Base-by-base conservation (phyloP, 2,329 filamentous ascomycete genomes). In the Anthostomella pinea region DNA sequence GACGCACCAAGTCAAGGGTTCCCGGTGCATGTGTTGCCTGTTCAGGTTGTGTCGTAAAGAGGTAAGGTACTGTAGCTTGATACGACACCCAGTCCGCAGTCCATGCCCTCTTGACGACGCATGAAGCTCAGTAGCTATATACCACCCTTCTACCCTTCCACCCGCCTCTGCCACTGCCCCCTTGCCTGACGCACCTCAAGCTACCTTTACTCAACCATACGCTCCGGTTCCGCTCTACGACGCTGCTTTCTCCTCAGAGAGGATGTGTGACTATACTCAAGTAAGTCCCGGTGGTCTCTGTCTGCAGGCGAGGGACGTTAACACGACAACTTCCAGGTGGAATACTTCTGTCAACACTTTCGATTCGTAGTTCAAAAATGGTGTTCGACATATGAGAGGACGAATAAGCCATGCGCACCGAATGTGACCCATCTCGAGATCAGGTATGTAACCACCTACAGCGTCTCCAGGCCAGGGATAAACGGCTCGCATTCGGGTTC, bases 261-360 rank as follows among this genome's bases (percentile, higher is more conserved):
- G 41, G 30, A 60, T 60, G 57, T 60, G 57, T 36, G 57, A 60
- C 42, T 60, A 60, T 43, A 58, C 56, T 15, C 56, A 60, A 43
- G 57, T 60, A 53, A 9, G 46, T 39, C 17, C 16, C 28, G 8
- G n/a, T 19, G 5, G 15, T 8, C 34, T 16, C n/a, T 16, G 11
- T 21, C 14, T 8, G 16, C 5, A 7, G 18, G 3, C 4, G 10
- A 6, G 9, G 20, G 25, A 21, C 14, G 9, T 38, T 50, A 6
- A 52, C 15, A 21, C 20, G 8, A 19, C 18, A 11, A 25, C 16
- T 24, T 25, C 5, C 27, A 59, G 57, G 51, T 59, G 16, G 56
- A 60, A 52, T 60, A 60, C 35, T 53, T 50, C 25, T 60, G 57
- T 41, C 54, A 56, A 29, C 57, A 60, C 39, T 53, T 53, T 34